Evolutionary conservation across 2,329 filamentous ascomycete genomes (phyloP).

Genomic region (Botrytis paeoniae): DNA sequence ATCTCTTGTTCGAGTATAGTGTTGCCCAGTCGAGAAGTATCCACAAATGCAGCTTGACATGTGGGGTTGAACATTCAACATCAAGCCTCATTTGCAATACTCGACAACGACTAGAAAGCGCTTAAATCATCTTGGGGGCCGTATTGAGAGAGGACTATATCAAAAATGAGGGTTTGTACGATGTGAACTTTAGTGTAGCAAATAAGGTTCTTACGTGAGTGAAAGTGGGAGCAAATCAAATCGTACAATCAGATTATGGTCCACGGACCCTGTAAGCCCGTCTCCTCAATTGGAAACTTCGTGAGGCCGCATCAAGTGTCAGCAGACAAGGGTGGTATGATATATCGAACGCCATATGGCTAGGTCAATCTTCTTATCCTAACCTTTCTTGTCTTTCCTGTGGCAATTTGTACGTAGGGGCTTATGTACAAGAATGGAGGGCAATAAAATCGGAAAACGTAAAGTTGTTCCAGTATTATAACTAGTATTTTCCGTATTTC

Average conservation of each 20-base stretch:
- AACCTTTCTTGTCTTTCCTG: background rate
- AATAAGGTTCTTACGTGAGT: background rate
- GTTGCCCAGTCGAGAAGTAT: background rate
- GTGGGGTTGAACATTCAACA: background rate
- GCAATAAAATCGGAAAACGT: background rate
- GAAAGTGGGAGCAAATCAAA: background rate
- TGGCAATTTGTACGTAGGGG: background rate
- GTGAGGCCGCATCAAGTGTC: conserved; percentile 11
- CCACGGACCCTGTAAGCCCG: background rate
- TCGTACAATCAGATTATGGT: background rate
- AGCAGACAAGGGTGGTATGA: conserved; percentile 18
- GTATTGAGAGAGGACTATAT: background rate
- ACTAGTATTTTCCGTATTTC: too few relatives aligned
- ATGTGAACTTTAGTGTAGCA: background rate
- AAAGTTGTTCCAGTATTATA: too few relatives aligned
- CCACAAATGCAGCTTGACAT: background rate
- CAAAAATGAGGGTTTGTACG: background rate
- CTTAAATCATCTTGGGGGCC: background rate
- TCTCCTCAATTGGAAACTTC: background rate
- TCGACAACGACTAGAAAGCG: background rate
- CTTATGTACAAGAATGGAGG: background rate
- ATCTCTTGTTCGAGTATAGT: background rate
- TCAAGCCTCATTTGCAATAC: background rate
- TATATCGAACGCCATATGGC: conserved; percentile 15
- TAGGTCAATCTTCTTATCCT: background rate